Conservation (phyloP, 2,329 filamentous ascomycete genomes). For the Didymella lethalis region DNA sequence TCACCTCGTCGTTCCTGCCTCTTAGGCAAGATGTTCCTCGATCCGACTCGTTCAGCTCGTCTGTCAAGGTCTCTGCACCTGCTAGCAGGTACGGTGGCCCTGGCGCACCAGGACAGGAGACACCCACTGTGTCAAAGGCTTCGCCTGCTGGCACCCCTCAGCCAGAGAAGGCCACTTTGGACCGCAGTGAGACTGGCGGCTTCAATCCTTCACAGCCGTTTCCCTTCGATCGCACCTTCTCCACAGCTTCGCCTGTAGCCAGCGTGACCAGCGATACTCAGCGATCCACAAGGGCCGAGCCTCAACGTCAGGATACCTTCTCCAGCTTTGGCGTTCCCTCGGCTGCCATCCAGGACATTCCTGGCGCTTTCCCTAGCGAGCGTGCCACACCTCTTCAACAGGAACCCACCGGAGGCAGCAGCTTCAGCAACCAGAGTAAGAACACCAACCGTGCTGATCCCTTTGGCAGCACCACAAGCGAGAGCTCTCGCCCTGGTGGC, state of each 20-base stretch:
- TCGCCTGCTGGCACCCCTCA: slow-evolving; percentile 61
- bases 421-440: slow-evolving; percentile 57
- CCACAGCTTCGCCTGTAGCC: slow-evolving; percentile 49
- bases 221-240: slow-evolving; percentile 48
- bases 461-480: slow-evolving; percentile 45
- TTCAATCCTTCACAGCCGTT: slow-evolving; percentile 41
- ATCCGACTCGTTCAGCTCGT: slow-evolving; percentile 75
- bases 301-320: slow-evolving; percentile 53
- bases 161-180: slow-evolving; percentile 54
- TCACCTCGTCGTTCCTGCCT: slow-evolving; percentile 78
- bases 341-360: slow-evolving; percentile 45
- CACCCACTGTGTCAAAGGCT: slow-evolving; percentile 55
- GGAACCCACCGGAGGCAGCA: slow-evolving; percentile 58
- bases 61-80: slow-evolving; percentile 78
- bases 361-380: slow-evolving; percentile 59
- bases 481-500: slow-evolving; percentile 52
- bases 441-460: slow-evolving; percentile 54
- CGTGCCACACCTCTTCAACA: slow-evolving; percentile 55
- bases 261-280: slow-evolving; percentile 52
- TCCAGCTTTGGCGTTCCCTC: slow-evolving; percentile 48
- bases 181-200: slow-evolving; percentile 48
- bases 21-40: slow-evolving; percentile 65
- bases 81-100: slow-evolving; percentile 66
- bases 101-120: slow-evolving; percentile 53
- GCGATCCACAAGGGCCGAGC: slow-evolving; percentile 43